Evolutionary conservation across 176 grass and related monocot genomes (phyloP).

Genomic region (Eragrostis nindensis): DNA sequence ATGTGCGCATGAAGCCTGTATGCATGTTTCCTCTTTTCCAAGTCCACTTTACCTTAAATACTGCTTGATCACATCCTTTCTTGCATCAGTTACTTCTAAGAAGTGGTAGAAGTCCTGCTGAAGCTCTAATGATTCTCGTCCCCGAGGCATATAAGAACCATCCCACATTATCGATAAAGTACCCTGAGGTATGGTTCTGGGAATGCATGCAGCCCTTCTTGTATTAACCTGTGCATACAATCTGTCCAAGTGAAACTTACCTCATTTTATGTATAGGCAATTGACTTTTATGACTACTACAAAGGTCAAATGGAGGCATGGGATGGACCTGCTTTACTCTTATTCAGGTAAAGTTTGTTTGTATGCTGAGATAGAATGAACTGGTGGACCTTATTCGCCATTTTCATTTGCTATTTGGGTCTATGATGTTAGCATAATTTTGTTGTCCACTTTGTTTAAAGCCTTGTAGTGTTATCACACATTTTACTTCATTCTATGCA

Average conservation of each 20-base stretch:
- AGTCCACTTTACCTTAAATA: conserved; percentile 23
- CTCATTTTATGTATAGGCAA: conserved; percentile 66
- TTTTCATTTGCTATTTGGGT: conserved; percentile 47
- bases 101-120: conserved; percentile 92
- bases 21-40: conserved; percentile 13
- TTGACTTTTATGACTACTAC: conserved; percentile 99
- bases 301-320: conserved; percentile 99
- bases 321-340: conserved; percentile 98
- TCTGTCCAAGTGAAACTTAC: conserved; percentile 38
- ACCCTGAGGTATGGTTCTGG: conserved; percentile 78
- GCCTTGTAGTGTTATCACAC: conserved; percentile 15
- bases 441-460: conserved; percentile 39
- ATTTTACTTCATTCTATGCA: conserved; percentile 39
- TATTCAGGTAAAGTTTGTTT: conserved; percentile 83
- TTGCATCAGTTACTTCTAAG: conserved; percentile 79
- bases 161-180: conserved; percentile 95
- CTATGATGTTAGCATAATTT: conserved; percentile 11
- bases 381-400: not conserved
- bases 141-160: conserved; percentile 99
- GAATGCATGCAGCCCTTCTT: conserved; percentile 20
- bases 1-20: not conserved
- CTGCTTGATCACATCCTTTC: conserved; percentile 38
- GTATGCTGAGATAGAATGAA: conserved; percentile 3
- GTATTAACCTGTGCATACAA: conserved; percentile 26
- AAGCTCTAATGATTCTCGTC: conserved; percentile 98